Conservation (phyloP, 1,284 basidiomycete species). For the Apiotrichum mycotoxinovorans region DNA sequence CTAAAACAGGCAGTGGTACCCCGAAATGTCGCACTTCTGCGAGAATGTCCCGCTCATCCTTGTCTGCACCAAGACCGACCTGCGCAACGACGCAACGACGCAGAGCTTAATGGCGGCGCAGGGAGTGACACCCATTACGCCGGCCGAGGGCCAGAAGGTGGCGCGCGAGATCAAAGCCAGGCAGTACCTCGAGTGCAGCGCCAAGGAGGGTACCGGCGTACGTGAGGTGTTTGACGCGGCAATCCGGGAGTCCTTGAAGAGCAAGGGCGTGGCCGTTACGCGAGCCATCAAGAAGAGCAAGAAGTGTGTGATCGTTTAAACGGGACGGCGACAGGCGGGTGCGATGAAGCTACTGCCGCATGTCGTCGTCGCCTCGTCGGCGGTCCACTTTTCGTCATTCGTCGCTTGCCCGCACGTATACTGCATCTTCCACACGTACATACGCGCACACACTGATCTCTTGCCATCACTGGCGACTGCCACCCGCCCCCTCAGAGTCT, state of each 20-base stretch:
- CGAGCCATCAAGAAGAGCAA: conserved; percentile 61
- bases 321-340: neutral
- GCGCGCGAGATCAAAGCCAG: conserved; percentile 91
- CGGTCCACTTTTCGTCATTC: no score
- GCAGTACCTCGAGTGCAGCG: conserved; percentile 85
- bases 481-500: neutral
- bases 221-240: conserved; percentile 90
- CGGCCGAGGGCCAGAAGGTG: conserved; percentile 72
- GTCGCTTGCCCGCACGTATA: no score
- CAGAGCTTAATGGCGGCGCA: conserved; percentile 89
- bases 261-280: conserved; percentile 58
- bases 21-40: conserved; percentile 96
- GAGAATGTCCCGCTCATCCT: conserved; percentile 88
- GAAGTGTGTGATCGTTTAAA: conserved; percentile 72
- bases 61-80: conserved; percentile 90
- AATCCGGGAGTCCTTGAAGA: conserved; percentile 75
- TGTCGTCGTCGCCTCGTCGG: no score
- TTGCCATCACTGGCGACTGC: neutral
- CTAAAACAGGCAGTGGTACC: conserved; percentile 86
- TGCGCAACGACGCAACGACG: conserved; percentile 81
- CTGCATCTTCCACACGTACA: no score
- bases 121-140: conserved; percentile 75
- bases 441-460: neutral
- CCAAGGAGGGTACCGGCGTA: conserved; percentile 84
- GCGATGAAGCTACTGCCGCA: no score